Evolutionary conservation across 78 protist species (phyloP), one percentile per base, ranked within the genome.

Genomic region (Ministeria vibrans): DNA sequence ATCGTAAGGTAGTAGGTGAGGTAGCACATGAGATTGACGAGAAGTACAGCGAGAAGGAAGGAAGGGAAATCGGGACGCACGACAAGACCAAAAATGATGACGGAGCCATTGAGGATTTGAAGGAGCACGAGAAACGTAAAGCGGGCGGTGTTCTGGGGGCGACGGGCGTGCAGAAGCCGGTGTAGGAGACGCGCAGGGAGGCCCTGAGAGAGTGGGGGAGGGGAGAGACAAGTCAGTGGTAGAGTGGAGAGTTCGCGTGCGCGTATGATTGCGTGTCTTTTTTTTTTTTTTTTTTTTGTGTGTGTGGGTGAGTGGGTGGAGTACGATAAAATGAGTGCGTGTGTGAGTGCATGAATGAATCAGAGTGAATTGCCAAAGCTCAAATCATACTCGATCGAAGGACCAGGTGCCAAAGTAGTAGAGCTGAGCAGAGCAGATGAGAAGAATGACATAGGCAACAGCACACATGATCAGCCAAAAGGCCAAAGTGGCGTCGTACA

Each of bases 161-260:
- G 55, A 15, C 15, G 15, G 9, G 55, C 15, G 71, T 11, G 71
- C 15, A 20, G 9, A 64, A 28, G 71, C 11, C 22, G 7, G 71
- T 34, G 71, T 34, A 32, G 20, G 71, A 22, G 71, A 22, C 38
- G 7, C 9, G 7, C 38, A 22, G 71, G 22, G 71, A 22, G 71
- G 7, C 38, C 11, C 38, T 34, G 71, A 64, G 71, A 64, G 71
- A 64, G 71, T 34, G 71, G 20, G 71, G 20, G 71, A 64, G 71
- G 22, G 71, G 7, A 20, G 7, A 20, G 7, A 20, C 11, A 32
- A 64, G 71, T 34, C 38, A 22, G 71, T 34, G 15, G 7, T 11
- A 22, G 71, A 22, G 71, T 64, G 20, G 36, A 7, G 36, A 22
- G 43, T 28, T 25, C 20, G 36, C 15, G 55, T 49, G 9, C 55